Percentiles rank a stretch among this genome's conserved stretches.
Evolutionary conservation across 2,329 filamentous ascomycete genomes (phyloP).

Genomic region (Phialophora macrospora): DNA sequence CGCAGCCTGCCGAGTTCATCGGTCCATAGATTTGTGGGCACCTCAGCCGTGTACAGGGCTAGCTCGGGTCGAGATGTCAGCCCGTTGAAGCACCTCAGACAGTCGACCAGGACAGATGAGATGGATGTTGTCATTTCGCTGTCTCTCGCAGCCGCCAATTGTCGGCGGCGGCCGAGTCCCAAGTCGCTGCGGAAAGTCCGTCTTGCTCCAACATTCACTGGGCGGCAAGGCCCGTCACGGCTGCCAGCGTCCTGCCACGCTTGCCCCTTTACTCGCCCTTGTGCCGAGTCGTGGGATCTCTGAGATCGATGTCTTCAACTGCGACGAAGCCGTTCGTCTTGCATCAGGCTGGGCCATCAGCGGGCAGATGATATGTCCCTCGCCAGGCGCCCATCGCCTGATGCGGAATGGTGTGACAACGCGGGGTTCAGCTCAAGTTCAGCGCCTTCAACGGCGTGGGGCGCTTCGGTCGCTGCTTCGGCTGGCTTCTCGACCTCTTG

Average conservation of each 20-base stretch:
- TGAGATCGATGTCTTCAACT: neutral
- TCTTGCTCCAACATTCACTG: neutral
- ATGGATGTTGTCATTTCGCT: neutral
- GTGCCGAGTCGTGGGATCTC: neutral
- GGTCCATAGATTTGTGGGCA: slow-evolving; percentile 10
- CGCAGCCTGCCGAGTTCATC: slow-evolving; percentile 27
- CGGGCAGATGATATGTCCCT: neutral
- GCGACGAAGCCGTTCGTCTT: neutral
- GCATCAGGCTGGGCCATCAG: neutral
- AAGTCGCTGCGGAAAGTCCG: neutral
- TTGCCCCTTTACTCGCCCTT: neutral
- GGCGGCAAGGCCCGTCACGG: neutral
- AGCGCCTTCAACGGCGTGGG: neutral
- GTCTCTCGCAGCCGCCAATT: too few species aligned
- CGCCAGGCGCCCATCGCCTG: neutral
- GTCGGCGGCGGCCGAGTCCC: neutral
- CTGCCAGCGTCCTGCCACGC: too few species aligned
- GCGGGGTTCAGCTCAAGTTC: slow-evolving; percentile 6
- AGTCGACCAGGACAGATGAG: slow-evolving; percentile 6
- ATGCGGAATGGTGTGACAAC: neutral
- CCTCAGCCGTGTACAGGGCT: neutral
- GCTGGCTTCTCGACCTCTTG: neutral
- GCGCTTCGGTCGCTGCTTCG: neutral
- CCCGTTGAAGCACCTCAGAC: slow-evolving; percentile 3
- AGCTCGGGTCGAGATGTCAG: neutral